Conservation (phyloP, 2,329 filamentous ascomycete species). For the Polytolypa hystricis region DNA sequence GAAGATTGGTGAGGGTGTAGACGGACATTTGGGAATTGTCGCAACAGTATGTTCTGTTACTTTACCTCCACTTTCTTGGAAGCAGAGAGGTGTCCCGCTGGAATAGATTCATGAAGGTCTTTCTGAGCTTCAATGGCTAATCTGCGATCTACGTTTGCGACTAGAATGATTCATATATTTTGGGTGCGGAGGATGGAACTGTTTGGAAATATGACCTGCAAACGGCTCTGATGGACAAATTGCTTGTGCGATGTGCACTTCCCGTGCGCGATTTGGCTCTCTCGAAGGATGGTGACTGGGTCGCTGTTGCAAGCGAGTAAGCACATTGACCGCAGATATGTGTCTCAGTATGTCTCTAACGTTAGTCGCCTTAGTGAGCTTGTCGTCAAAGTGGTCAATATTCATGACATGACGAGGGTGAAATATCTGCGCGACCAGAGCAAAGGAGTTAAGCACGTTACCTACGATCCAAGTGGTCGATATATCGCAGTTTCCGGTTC, state of each 20-base stretch:
- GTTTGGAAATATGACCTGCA: slow-evolving; percentile 84
- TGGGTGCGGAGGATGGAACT: slow-evolving; percentile 89
- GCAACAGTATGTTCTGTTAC: slow-evolving; percentile 43
- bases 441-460: slow-evolving; percentile 80
- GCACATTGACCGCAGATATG: slow-evolving; percentile 17
- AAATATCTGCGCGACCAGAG: slow-evolving; percentile 72
- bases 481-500: slow-evolving; percentile 72
- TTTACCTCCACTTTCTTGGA: not conserved
- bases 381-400: slow-evolving; percentile 78
- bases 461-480: slow-evolving; percentile 71
- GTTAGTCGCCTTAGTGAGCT: slow-evolving; percentile 49
- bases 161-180: slow-evolving; percentile 76
- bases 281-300: slow-evolving; percentile 73
- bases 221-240: slow-evolving; percentile 58
- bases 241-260: slow-evolving; percentile 72
- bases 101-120: too few relatives aligned
- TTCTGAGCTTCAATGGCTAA: too few relatives aligned
- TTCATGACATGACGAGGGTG: slow-evolving; percentile 63
- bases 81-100: too few relatives aligned
- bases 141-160: too few relatives aligned
- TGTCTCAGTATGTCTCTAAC: slow-evolving; percentile 1
- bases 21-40: slow-evolving; percentile 71
- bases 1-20: slow-evolving; percentile 76
- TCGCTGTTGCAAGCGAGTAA: slow-evolving; percentile 86
- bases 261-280: slow-evolving; percentile 79